phyloP scores from a whole-genome alignment of 805 yeast species.

The Wickerhamomyces bovis region DNA sequence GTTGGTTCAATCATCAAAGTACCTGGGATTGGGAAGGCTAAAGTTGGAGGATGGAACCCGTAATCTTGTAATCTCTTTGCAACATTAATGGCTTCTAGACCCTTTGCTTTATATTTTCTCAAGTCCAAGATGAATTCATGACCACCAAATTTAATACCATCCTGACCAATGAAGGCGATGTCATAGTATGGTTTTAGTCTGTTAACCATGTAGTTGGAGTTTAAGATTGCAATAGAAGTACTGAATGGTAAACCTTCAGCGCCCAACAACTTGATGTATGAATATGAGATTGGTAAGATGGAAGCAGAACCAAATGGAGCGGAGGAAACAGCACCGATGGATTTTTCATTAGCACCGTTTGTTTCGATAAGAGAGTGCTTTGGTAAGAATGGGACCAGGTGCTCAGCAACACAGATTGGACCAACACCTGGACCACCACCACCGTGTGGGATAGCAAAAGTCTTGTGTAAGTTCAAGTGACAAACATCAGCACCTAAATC shows the following conservation, averaged over 20 bases:
- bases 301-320: conserved; percentile 97
- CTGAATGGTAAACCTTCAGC: conserved; percentile 75
- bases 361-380: conserved; percentile 57
- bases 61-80: conserved; percentile 97
- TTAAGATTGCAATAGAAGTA: conserved; percentile 86
- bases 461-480: conserved; percentile 93
- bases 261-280: conserved; percentile 94
- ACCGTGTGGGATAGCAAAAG: conserved; percentile 97
- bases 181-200: conserved; percentile 65
- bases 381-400: conserved; percentile 78
- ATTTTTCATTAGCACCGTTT: conserved; percentile 32
- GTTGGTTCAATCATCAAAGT: conserved; percentile 98
- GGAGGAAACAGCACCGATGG: conserved; percentile 77
- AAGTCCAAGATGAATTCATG: conserved; percentile 94
- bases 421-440: conserved; percentile 99
- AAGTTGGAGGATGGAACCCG: conserved; percentile 98
- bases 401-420: conserved; percentile 88
- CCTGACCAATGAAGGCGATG: conserved; percentile 66
- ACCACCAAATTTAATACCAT: conserved; percentile 72
- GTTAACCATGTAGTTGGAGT: conserved; percentile 92
- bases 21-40: conserved; percentile 98
- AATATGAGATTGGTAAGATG: conserved; percentile 87
- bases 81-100: conserved; percentile 91
- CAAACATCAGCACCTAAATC: conserved; percentile 98
- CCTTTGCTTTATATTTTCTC: conserved; percentile 71